Base-by-base conservation (phyloP, 2,329 filamentous ascomycete species). In the Venturia carpophila region DNA sequence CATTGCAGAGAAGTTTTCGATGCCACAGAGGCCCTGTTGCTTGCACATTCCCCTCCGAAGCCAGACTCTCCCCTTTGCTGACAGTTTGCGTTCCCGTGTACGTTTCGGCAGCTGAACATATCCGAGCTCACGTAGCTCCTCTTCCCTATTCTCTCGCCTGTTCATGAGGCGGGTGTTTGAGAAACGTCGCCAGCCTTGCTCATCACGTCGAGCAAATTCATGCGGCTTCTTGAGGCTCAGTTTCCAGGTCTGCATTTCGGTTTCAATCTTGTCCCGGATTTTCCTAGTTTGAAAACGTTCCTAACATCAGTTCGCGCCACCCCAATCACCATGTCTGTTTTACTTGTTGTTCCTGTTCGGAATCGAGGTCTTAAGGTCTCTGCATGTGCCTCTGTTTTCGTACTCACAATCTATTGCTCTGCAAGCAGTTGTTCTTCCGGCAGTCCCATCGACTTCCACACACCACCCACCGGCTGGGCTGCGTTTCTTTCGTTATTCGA, bases 401-500 rank as follows among this genome's bases (percentile, higher is more conserved):
- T 34, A 39, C 58, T 43, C 58, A 62, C 37, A 21, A 42, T 34
- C 24, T 60, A 56, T 21, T 67, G 66, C 60, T 70, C 75, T 73
- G 72, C 73, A 76, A 73, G 27, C 55, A 15, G 34, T 43, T 47
- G 27, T 52, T 43, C 52, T 66, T 66, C 65, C 68, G 52, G 70
- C 70, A 73, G 72, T 71, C 69, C 69, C 75, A 75, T 75, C 73
- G 71, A 74, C 77, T 76, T 75, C 79, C 78, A 74, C 80, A 80
- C 73, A 77, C 72, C 72, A 73, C 79, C 79, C 80, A 81, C 80
- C 80, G 80, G 80, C 75, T 81, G 80, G 79, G 80, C 77, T 78
- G 76, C 77, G 75, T 73, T 80, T 75, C 79, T 77, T 80, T 81
- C 79, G 73, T 80, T 80, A 77, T 75, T 39, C 65, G 73, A 58